Conservation (phyloP, 345 rosid species). For the Draba incana region DNA sequence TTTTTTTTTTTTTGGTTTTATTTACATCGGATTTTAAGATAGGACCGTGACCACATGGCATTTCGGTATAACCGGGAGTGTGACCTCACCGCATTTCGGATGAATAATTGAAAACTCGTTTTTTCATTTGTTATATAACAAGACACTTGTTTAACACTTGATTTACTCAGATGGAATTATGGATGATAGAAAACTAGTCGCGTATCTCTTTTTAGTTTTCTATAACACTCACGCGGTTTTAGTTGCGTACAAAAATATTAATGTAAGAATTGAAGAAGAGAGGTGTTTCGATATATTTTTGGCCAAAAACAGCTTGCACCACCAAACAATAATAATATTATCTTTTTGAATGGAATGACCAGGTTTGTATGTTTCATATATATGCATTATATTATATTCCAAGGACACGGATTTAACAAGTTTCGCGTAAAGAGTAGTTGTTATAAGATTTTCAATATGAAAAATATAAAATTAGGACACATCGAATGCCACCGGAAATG, state of each 20-base stretch:
- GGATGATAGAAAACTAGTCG: constrained; percentile 19
- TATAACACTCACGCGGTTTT: constrained; percentile 3
- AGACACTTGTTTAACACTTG: background rate
- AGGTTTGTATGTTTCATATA: constrained; percentile 8
- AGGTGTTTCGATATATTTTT: constrained; percentile 21
- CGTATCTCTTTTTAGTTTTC: background rate
- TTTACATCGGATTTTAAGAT: constrained; percentile 34
- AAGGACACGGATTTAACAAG: constrained; percentile 37
- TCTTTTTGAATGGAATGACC: constrained; percentile 22
- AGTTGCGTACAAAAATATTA: background rate
- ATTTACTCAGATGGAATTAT: constrained; percentile 20
- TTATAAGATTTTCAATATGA: background rate
- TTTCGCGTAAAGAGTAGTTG: constrained; percentile 32
- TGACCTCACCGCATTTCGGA: constrained; percentile 16
- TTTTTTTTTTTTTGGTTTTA: too few relatives aligned
- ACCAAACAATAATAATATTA: constrained; percentile 27
- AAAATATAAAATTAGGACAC: constrained; percentile 28
- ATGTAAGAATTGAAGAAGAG: constrained; percentile 4
- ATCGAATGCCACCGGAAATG: constrained; percentile 34
- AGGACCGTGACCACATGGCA: constrained; percentile 28
- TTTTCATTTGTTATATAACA: background rate
- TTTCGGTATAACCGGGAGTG: constrained; percentile 25
- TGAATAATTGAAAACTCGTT: constrained; percentile 4
- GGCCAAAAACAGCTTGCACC: constrained; percentile 33
- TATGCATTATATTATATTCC: constrained; percentile 31